phyloP scores from a whole-genome alignment of 1,139 yeast species.

The Yamadazyma atlantica region DNA sequence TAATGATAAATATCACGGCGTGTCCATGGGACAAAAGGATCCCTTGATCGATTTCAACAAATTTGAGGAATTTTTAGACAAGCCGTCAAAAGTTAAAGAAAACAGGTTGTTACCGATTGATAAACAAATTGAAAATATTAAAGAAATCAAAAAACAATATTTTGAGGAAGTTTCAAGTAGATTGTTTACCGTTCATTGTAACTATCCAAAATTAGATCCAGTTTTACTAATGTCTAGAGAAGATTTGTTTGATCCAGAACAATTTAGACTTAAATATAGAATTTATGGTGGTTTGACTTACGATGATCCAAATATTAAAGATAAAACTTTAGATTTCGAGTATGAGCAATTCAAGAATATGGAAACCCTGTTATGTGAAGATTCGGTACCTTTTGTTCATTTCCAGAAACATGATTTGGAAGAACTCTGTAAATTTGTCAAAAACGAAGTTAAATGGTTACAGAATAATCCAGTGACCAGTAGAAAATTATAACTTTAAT shows the following conservation, averaged over 20 bases:
- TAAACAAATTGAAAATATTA: slow-evolving; percentile 24
- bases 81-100: slow-evolving; percentile 8
- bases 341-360: slow-evolving; percentile 35
- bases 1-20: slow-evolving; percentile 30
- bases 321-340: slow-evolving; percentile 30
- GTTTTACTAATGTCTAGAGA: slow-evolving; percentile 22
- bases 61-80: slow-evolving; percentile 13
- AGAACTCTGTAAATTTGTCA: slow-evolving; percentile 26
- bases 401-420: slow-evolving; percentile 22
- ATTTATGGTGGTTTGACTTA: slow-evolving; percentile 29
- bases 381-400: slow-evolving; percentile 22
- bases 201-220: slow-evolving; percentile 42
- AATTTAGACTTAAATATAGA: slow-evolving; percentile 27
- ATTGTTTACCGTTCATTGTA: slow-evolving; percentile 38
- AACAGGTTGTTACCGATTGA: slow-evolving; percentile 8
- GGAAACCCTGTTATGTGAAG: slow-evolving; percentile 27
- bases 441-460: slow-evolving; percentile 32
- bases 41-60: slow-evolving; percentile 29
- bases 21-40: slow-evolving; percentile 42
- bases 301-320: slow-evolving; percentile 16
- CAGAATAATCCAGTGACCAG: slow-evolving; percentile 4
- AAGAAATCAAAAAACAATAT: slow-evolving; percentile 16
- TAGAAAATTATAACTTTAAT: neutral
- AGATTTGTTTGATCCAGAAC: slow-evolving; percentile 28
- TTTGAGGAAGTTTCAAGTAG: slow-evolving; percentile 19